Percentiles rank a stretch among this genome's conserved stretches.
These are phyloP conservation scores for Malania oleifera DNA, from an alignment of 164 flowering plant species.

Conservation along the genomic window DNA sequence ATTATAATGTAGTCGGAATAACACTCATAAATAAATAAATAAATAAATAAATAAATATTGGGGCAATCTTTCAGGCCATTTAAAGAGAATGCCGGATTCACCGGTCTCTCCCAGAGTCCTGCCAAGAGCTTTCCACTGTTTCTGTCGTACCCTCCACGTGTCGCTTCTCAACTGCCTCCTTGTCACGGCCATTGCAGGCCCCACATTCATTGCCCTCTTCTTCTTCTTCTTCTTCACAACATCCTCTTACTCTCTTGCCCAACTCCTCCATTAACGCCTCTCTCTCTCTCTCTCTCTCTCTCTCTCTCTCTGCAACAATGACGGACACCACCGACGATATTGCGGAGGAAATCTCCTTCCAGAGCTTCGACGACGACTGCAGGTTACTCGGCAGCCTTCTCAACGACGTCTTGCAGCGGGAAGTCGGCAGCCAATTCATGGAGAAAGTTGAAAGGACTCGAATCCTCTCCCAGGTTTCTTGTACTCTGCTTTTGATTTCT, in stretches of 20 bases:
- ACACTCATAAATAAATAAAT: too few species aligned
- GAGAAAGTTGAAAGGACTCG: slow-evolving; percentile 60
- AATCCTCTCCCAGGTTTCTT: slow-evolving; percentile 63
- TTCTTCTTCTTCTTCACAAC: not conserved
- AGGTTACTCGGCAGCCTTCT: slow-evolving; percentile 62
- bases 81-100: not conserved
- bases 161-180: not conserved
- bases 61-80: too few species aligned
- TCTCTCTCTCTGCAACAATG: slow-evolving; percentile 25
- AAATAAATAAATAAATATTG: too few species aligned
- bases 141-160: not conserved
- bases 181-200: not conserved
- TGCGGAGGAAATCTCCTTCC: slow-evolving; percentile 84
- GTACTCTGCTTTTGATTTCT: not conserved
- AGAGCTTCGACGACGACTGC: slow-evolving; percentile 77
- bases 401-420: slow-evolving; percentile 68
- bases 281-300: not conserved
- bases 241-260: not conserved
- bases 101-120: not conserved
- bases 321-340: slow-evolving; percentile 86
- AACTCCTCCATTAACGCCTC: not conserved
- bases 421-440: slow-evolving; percentile 50
- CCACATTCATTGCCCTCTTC: not conserved
- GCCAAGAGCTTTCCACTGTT: not conserved
- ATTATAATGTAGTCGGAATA: too few species aligned